Conservation (phyloP, 2,329 filamentous ascomycete genomes). For the Drechslerella coelobrocha region DNA sequence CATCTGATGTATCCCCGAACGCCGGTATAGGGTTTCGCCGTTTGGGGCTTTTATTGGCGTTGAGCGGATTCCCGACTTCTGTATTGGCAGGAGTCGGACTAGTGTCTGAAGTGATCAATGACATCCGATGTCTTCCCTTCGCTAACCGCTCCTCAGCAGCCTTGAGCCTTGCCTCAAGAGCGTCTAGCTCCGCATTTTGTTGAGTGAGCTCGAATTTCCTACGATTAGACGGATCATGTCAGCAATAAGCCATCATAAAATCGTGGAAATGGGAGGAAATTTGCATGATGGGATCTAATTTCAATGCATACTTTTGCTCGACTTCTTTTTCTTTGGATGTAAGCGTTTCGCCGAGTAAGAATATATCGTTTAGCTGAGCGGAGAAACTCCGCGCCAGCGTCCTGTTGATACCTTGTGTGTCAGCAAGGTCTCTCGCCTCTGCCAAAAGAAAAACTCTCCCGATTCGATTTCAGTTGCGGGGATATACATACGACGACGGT, state of each 20-base stretch:
- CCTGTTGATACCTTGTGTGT: constrained; percentile 36
- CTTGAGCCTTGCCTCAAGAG: constrained; percentile 54
- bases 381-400: constrained; percentile 55
- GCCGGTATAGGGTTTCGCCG: constrained; percentile 45
- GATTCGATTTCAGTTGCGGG: constrained; percentile 2
- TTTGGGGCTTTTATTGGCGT: constrained; percentile 21
- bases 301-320: constrained; percentile 53
- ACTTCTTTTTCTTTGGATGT: constrained; percentile 52
- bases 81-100: constrained; percentile 36
- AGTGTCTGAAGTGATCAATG: constrained; percentile 23
- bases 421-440: constrained; percentile 16
- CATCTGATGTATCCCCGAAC: constrained; percentile 27
- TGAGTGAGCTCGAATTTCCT: constrained; percentile 54
- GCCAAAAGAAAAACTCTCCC: constrained; percentile 25
- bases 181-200: constrained; percentile 53
- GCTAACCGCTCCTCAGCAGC: constrained; percentile 53
- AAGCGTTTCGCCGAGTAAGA: constrained; percentile 53
- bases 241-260: neutral
- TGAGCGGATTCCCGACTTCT: constrained; percentile 36
- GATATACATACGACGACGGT: constrained; percentile 49
- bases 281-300: neutral
- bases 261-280: neutral
- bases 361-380: constrained; percentile 55
- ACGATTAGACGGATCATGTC: constrained; percentile 2
- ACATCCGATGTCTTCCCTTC: constrained; percentile 49